Percentiles rank a stretch among this genome's conserved stretches.
Conservation (phyloP, 2,329 filamentous ascomycete genomes). For the Neopestalotiopsis sp. region DNA sequence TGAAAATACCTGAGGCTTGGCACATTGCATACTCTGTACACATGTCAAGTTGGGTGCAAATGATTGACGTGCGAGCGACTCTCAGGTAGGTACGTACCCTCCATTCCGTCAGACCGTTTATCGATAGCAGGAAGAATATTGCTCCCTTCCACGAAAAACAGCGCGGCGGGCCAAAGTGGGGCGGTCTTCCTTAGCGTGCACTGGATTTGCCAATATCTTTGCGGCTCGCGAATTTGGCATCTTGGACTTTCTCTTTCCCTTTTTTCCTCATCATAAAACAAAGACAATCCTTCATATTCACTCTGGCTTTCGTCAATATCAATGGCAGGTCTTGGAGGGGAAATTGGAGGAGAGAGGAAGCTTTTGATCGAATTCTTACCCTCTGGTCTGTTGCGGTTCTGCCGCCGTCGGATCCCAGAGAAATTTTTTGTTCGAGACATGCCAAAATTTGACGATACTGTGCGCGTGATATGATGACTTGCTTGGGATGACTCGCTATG, state of each 20-base stretch:
- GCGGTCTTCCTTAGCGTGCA: not conserved
- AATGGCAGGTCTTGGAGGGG: constrained; percentile 68
- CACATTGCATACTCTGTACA: no score
- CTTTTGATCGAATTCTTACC: constrained; percentile 61
- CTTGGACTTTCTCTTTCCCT: constrained; percentile 13
- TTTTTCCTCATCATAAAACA: constrained; percentile 46
- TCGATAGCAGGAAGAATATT: constrained; percentile 13
- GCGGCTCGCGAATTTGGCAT: not conserved
- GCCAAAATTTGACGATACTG: not conserved
- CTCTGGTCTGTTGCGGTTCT: constrained; percentile 50
- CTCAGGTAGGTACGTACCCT: no score
- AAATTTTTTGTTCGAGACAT: constrained; percentile 45
- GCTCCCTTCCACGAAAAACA: not conserved
- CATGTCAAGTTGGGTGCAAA: no score
- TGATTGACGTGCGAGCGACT: no score
- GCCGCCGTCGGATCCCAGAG: constrained; percentile 39
- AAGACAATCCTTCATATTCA: constrained; percentile 66
- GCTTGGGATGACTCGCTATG: no score
- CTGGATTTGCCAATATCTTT: not conserved
- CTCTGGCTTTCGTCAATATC: constrained; percentile 63
- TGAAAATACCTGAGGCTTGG: no score
- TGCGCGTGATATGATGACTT: not conserved
- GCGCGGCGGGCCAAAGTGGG: not conserved
- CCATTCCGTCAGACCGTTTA: not conserved
- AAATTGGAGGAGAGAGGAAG: constrained; percentile 70